These are phyloP conservation scores for Ceratocystis alfenasii DNA, from an alignment of 2,329 filamentous ascomycete genomes.

Conservation along the genomic window DNA sequence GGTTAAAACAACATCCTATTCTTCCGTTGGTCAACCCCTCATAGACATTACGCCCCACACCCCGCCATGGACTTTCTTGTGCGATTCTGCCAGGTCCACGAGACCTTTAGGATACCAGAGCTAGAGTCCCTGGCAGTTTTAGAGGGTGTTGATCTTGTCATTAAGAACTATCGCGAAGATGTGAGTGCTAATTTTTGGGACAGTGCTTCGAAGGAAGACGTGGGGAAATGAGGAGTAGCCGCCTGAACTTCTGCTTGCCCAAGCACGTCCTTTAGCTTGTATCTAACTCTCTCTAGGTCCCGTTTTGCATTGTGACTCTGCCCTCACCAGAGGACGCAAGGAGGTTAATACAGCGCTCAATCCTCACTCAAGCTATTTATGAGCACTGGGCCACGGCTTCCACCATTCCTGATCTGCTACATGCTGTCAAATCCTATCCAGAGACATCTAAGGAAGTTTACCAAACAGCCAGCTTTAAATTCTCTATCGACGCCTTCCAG, in stretches of 20 bases:
- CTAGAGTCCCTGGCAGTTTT: slow-evolving; percentile 66
- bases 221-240: too few relatives aligned
- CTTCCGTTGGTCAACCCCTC: too few relatives aligned
- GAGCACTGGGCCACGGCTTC: slow-evolving; percentile 73
- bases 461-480: slow-evolving; percentile 59
- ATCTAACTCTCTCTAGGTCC: slow-evolving; percentile 47
- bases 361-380: slow-evolving; percentile 72
- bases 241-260: neutral
- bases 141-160: slow-evolving; percentile 52
- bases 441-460: slow-evolving; percentile 36
- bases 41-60: too few relatives aligned
- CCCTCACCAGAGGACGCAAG: slow-evolving; percentile 52
- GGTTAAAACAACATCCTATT: too few relatives aligned
- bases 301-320: slow-evolving; percentile 68
- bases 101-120: slow-evolving; percentile 81
- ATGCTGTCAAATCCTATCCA: slow-evolving; percentile 22
- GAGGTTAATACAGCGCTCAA: slow-evolving; percentile 59
- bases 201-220: too few relatives aligned
- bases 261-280: slow-evolving; percentile 19
- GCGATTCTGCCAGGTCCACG: slow-evolving; percentile 78
- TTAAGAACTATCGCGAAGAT: slow-evolving; percentile 61
- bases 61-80: slow-evolving; percentile 63
- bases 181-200: slow-evolving; percentile 39
- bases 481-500: slow-evolving; percentile 71
- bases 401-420: slow-evolving; percentile 57